A percentile compares a stretch with the other conserved stretches of the same genome.
phyloP scores from a whole-genome alignment of 139 green algal genomes.

The Chlorella vulgaris region DNA sequence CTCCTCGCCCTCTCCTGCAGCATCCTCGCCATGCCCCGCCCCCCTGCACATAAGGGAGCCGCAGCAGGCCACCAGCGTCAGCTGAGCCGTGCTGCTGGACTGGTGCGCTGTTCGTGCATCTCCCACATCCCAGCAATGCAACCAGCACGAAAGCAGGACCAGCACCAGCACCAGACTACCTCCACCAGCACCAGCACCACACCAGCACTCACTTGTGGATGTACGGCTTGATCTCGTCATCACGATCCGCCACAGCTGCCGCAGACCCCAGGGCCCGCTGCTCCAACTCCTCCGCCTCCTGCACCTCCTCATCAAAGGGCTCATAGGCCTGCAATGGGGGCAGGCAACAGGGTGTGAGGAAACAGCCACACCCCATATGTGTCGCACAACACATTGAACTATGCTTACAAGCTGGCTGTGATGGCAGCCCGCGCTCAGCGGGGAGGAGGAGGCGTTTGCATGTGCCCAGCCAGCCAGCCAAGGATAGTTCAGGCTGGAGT shows the following conservation, averaged over 20 bases:
- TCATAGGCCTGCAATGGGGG: slow-evolving; percentile 72
- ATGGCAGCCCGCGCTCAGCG: no score
- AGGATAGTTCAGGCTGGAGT: no score
- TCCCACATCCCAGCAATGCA: neutral
- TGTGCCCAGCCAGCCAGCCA: no score
- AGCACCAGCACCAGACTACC: neutral
- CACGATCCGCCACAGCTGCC: slow-evolving; percentile 51
- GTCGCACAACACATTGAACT: no score
- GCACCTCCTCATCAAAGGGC: slow-evolving; percentile 90
- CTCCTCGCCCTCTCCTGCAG: slow-evolving; percentile 41
- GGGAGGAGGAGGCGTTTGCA: no score
- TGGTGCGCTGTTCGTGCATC: no score
- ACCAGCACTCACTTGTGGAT: slow-evolving; percentile 33
- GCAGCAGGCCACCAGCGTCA: no score
- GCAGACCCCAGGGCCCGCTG: slow-evolving; percentile 29
- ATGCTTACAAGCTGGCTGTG: no score
- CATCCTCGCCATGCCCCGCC: slow-evolving; percentile 21
- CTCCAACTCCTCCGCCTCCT: slow-evolving; percentile 75
- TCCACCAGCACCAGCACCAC: no score
- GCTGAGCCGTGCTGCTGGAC: no score
- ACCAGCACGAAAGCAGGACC: neutral
- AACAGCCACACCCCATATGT: no score
- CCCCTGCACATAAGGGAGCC: no score
- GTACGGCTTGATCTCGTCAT: slow-evolving; percentile 75
- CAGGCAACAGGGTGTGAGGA: neutral